These are phyloP conservation scores for Scenedesmus sp. DNA, from an alignment of 163 green algal species.

Conservation along the genomic window DNA sequence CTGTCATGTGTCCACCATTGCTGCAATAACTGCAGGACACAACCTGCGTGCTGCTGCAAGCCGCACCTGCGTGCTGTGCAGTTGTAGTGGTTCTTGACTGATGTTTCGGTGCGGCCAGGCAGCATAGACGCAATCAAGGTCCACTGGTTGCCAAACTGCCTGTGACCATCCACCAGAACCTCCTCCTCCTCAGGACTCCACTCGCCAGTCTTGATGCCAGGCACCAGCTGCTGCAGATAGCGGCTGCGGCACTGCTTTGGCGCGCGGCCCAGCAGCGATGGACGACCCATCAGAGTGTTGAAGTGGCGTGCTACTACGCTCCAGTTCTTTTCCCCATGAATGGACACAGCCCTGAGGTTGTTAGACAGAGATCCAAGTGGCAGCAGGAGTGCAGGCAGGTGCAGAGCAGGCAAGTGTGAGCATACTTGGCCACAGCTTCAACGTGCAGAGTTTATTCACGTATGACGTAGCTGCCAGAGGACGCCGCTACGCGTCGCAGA, in stretches of 20 bases:
- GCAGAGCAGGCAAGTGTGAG: not conserved
- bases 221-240: slow-evolving; percentile 54
- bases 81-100: slow-evolving; percentile 57
- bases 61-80: slow-evolving; percentile 47
- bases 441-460: not conserved
- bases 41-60: too few relatives aligned
- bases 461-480: not conserved
- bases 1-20: too few relatives aligned
- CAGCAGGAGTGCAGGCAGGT: not conserved
- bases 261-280: slow-evolving; percentile 22
- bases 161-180: slow-evolving; percentile 39
- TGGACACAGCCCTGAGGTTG: slow-evolving; percentile 12
- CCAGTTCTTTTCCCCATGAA: slow-evolving; percentile 51
- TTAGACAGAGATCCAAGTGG: not conserved
- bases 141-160: slow-evolving; percentile 54
- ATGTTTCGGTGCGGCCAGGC: slow-evolving; percentile 42
- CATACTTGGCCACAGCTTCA: not conserved
- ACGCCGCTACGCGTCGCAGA: not conserved
- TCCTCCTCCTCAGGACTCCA: slow-evolving; percentile 48
- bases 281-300: slow-evolving; percentile 47
- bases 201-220: slow-evolving; percentile 51
- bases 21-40: not conserved
- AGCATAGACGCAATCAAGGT: slow-evolving; percentile 51
- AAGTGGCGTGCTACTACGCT: slow-evolving; percentile 41
- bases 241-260: slow-evolving; percentile 54